phyloP scores from a whole-genome alignment of 2,329 filamentous ascomycete species.

The Penicillium sp. region DNA sequence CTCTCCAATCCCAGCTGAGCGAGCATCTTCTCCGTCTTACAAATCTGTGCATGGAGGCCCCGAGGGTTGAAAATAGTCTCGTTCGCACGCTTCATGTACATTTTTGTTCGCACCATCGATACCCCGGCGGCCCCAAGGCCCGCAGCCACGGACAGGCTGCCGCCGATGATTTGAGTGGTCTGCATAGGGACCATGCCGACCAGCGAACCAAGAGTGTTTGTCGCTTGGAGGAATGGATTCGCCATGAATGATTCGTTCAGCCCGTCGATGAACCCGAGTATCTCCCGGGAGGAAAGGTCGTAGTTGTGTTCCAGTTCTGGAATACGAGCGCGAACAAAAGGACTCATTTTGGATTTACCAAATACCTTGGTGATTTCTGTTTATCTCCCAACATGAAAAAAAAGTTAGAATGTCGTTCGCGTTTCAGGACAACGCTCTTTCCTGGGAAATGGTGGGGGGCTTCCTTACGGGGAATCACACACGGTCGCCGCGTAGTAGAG shows the following conservation, averaged over 20 bases:
- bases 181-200: slow-evolving; percentile 20
- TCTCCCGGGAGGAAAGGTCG: slow-evolving; percentile 6
- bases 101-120: slow-evolving; percentile 23
- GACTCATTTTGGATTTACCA: slow-evolving; percentile 8
- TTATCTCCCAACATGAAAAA: not conserved
- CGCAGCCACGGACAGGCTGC: slow-evolving; percentile 9
- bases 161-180: slow-evolving; percentile 16
- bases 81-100: slow-evolving; percentile 28
- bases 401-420: no score
- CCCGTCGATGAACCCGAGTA: slow-evolving; percentile 32
- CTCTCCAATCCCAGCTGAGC: not conserved
- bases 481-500: not conserved
- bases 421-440: no score
- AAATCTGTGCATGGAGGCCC: slow-evolving; percentile 26
- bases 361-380: slow-evolving; percentile 8
- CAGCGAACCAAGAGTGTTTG: not conserved
- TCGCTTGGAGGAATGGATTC: slow-evolving; percentile 23
- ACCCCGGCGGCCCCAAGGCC: slow-evolving; percentile 7
- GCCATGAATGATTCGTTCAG: slow-evolving; percentile 53
- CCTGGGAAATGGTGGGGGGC: no score
- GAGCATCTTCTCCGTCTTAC: slow-evolving; percentile 21
- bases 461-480: slow-evolving; percentile 4
- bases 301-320: slow-evolving; percentile 8
- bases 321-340: slow-evolving; percentile 9
- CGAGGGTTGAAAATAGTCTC: slow-evolving; percentile 28